Evolutionary conservation across 2,329 filamentous ascomycete species (phyloP).

Genomic region (Simplicillium aogashimaense): DNA sequence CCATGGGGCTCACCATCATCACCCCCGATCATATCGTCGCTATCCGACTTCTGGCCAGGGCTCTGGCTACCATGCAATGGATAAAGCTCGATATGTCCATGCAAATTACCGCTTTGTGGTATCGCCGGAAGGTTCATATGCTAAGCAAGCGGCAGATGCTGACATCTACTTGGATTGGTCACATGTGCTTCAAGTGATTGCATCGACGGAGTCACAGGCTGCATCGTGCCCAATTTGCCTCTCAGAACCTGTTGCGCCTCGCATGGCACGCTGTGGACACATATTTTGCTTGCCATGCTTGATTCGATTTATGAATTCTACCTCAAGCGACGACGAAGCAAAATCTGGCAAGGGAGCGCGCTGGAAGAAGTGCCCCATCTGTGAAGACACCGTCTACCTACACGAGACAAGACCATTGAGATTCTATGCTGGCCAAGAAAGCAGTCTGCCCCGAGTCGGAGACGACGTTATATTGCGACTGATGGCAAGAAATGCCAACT

Average conservation of each 20-base stretch:
- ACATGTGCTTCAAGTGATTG: conserved; percentile 82
- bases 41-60: conserved; percentile 77
- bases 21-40: conserved; percentile 51
- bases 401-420: conserved; percentile 81
- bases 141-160: conserved; percentile 70
- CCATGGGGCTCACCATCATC: conserved; percentile 38
- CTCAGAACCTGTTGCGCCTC: conserved; percentile 81
- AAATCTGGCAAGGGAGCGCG: conserved; percentile 59
- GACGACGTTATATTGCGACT: conserved; percentile 84
- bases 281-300: conserved; percentile 93
- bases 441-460: conserved; percentile 67
- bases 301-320: conserved; percentile 90
- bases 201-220: conserved; percentile 78
- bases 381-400: conserved; percentile 88
- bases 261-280: conserved; percentile 95
- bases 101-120: conserved; percentile 98
- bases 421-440: conserved; percentile 86
- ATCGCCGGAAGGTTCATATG: conserved; percentile 70
- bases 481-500: conserved; percentile 70
- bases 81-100: conserved; percentile 86
- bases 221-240: conserved; percentile 92
- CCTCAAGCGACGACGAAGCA: conserved; percentile 58
- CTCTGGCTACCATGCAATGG: conserved; percentile 79
- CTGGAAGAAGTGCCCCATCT: conserved; percentile 95
- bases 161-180: conserved; percentile 88